Evolutionary conservation across 495 filamentous ascomycete genomes (phyloP).

Genomic region (Aspergillus conjunctus): DNA sequence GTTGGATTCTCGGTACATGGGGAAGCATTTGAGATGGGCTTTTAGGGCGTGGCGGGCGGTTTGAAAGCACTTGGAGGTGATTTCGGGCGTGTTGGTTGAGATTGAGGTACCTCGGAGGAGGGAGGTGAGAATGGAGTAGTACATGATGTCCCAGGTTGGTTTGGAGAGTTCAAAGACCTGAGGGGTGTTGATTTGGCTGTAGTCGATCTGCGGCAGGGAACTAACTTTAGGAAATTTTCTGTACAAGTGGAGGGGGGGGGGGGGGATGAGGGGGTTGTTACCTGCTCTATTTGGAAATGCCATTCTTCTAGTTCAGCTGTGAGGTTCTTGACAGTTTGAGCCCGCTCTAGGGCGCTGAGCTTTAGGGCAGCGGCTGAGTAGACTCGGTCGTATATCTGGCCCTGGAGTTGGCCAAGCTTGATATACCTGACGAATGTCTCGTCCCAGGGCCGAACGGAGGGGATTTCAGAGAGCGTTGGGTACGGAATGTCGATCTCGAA

Average conservation of each 20-base stretch:
- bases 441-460: conserved; percentile 25
- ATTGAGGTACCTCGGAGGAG: conserved; percentile 21
- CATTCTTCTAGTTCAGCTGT: conserved; percentile 18
- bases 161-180: conserved; percentile 13
- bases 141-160: conserved; percentile 24
- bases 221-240: background rate
- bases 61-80: conserved; percentile 24
- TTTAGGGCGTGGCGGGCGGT: conserved; percentile 24
- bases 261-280: background rate
- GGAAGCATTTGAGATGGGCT: conserved; percentile 24
- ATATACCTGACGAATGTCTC: conserved; percentile 20
- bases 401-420: conserved; percentile 19
- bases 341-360: conserved; percentile 7
- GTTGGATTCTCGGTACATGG: conserved; percentile 13
- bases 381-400: conserved; percentile 24
- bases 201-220: conserved; percentile 13
- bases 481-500: conserved; percentile 26
- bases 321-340: conserved; percentile 11
- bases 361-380: conserved; percentile 25
- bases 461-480: conserved; percentile 16
- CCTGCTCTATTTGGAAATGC: conserved; percentile 12
- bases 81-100: conserved; percentile 11
- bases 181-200: conserved; percentile 10
- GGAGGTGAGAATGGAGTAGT: conserved; percentile 22
- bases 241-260: too few species aligned